Percentiles rank a stretch among this genome's conserved stretches.
phyloP scores from a whole-genome alignment of 805 yeast genomes.

The Candida koratica region DNA sequence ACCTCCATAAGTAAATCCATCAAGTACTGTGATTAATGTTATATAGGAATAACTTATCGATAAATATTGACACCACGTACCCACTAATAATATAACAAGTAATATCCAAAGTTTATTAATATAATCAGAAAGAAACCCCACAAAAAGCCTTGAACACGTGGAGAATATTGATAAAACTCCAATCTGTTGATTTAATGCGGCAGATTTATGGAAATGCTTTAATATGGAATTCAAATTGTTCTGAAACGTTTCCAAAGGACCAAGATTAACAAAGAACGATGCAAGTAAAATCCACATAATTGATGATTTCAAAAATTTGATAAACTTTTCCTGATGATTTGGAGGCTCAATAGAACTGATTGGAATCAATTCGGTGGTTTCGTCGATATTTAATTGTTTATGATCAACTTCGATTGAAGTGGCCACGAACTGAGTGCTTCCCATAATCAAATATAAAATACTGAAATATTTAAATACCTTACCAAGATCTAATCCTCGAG shows the following conservation, averaged over 20 bases:
- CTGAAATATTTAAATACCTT: constrained; percentile 53
- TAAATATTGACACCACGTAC: constrained; percentile 30
- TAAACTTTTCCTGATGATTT: constrained; percentile 32
- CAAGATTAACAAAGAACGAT: constrained; percentile 64
- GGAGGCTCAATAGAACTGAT: constrained; percentile 30
- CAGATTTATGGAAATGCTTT: constrained; percentile 25
- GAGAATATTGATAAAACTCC: constrained; percentile 62
- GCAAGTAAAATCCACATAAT: constrained; percentile 61
- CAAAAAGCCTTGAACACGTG: constrained; percentile 60
- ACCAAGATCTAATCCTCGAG: constrained; percentile 39
- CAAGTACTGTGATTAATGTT: constrained; percentile 38
- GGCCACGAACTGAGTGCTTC: constrained; percentile 58
- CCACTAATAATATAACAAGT: constrained; percentile 23
- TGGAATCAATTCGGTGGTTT: constrained; percentile 27
- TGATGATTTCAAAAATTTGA: constrained; percentile 45
- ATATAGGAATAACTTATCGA: constrained; percentile 16
- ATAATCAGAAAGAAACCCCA: constrained; percentile 69
- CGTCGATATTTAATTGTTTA: constrained; percentile 17
- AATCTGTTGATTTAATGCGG: constrained; percentile 45
- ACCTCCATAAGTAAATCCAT: constrained; percentile 79
- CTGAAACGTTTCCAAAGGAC: constrained; percentile 82
- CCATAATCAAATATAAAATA: constrained; percentile 50
- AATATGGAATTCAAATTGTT: constrained; percentile 78
- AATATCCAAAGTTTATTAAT: constrained; percentile 34
- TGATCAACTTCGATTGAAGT: constrained; percentile 59